A percentile compares a stretch with the other conserved stretches of the same genome.
These are phyloP conservation scores for Nigrospora sphaerica DNA, from an alignment of 2,329 filamentous ascomycete genomes.

Conservation along the genomic window DNA sequence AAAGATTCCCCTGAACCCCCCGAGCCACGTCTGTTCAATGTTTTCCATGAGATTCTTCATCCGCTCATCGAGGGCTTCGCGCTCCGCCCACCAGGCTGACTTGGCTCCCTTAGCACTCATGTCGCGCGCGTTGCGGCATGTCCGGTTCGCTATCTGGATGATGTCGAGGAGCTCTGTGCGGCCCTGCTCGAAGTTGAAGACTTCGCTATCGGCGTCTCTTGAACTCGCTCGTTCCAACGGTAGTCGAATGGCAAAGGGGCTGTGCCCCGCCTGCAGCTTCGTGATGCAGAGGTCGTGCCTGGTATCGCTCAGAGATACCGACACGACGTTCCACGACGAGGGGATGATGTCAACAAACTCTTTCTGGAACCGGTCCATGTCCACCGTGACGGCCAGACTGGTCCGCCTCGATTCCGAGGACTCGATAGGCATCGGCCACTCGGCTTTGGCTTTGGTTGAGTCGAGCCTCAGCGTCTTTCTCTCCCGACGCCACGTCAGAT, in stretches of 20 bases:
- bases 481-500: slow-evolving; percentile 61
- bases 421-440: slow-evolving; percentile 27
- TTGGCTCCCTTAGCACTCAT: slow-evolving; percentile 69
- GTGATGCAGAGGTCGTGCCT: slow-evolving; percentile 81
- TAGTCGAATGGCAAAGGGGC: slow-evolving; percentile 79
- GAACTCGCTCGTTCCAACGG: slow-evolving; percentile 78
- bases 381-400: slow-evolving; percentile 39
- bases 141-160: slow-evolving; percentile 73
- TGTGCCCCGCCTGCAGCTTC: slow-evolving; percentile 68
- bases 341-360: slow-evolving; percentile 85
- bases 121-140: slow-evolving; percentile 66
- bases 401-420: slow-evolving; percentile 24
- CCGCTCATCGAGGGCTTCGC: slow-evolving; percentile 70
- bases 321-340: slow-evolving; percentile 74
- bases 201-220: slow-evolving; percentile 68
- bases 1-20: slow-evolving; percentile 92
- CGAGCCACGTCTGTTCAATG: slow-evolving; percentile 89
- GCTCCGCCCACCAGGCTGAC: slow-evolving; percentile 81
- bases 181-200: slow-evolving; percentile 78
- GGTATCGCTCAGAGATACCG: slow-evolving; percentile 75
- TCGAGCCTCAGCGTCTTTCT: slow-evolving; percentile 42
- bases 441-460: slow-evolving; percentile 23
- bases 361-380: slow-evolving; percentile 62
- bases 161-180: slow-evolving; percentile 76
- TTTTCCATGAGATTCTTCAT: slow-evolving; percentile 73